Base-by-base conservation (phyloP, 2,329 filamentous ascomycete genomes). In the Beauveria bassiana region DNA sequence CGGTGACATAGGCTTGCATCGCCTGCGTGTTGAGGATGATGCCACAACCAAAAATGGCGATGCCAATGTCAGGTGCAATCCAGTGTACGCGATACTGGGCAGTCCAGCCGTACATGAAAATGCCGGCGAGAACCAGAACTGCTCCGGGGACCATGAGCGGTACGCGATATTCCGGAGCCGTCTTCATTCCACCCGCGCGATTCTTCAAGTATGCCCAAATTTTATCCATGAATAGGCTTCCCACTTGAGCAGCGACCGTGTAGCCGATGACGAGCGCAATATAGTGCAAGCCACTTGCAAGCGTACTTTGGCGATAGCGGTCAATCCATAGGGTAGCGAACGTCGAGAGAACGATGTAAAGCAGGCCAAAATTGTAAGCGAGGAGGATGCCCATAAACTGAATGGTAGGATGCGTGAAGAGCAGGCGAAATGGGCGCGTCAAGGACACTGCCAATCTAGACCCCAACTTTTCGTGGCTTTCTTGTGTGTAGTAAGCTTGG, bases 41-140 rank as follows among this genome's bases (percentile, higher is more conserved):
- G 1, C 83, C 82, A 5, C 77, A 72, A 0, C 79, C 79, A 62
- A 86, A 81, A n/a, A 84, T 74, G 0, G 72, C 70, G 1, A 79
- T 79, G 2, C 84, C 84, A 26, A 86, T 76, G 52, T 86, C 84
- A 0, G 84, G 82, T 5, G 83, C 75, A 22, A 85, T 79, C 81
- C 81, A 87, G 66, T 81, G 79, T 0, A 76, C 71, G 1, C 75
- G 68, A 38, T 77, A 73, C 54, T 86, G 74, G 0, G 82, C 82
- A 0, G 74, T 65, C 77, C 77, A 79, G 1, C 72, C 77, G 61
- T 77, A 79, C 9, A 71, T 50, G 18, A 79, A 66, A 1, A 78
- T 59, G 0, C 76, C 76, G 0, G 68, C 54, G 1, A 69, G 68
- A 1, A 63, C 67, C 10, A 85, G 65, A 1, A 85, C 52, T 0